phyloP scores from a whole-genome alignment of 192 early-diverging fungal genomes.

The Dispira parvispora region DNA sequence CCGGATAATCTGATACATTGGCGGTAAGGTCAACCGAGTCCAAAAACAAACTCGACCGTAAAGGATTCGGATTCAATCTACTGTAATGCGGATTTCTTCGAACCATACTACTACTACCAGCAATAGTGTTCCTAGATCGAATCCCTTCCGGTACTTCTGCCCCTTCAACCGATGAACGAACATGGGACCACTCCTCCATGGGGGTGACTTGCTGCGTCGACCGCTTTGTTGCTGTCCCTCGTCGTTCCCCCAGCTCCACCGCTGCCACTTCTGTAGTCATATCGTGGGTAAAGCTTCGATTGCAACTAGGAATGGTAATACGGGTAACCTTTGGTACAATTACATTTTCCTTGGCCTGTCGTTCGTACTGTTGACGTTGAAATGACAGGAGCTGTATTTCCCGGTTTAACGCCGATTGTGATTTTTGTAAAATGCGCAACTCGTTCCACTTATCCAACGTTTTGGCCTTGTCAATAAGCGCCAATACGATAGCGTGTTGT shows the following conservation, averaged over 20 bases:
- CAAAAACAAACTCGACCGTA: neutral
- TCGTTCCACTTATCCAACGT: slow-evolving; percentile 31
- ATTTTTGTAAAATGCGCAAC: slow-evolving; percentile 43
- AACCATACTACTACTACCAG: too few relatives aligned
- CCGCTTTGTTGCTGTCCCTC: too few relatives aligned
- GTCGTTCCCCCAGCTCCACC: neutral
- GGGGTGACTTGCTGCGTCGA: too few relatives aligned
- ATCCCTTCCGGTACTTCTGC: too few relatives aligned
- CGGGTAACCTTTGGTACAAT: slow-evolving; percentile 30
- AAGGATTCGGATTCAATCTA: neutral
- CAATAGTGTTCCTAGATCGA: too few relatives aligned
- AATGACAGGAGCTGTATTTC: slow-evolving; percentile 39
- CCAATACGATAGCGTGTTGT: slow-evolving; percentile 49
- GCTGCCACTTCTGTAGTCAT: neutral
- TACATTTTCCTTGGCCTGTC: slow-evolving; percentile 38
- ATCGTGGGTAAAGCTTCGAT: neutral
- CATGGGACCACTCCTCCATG: too few relatives aligned
- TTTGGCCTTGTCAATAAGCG: slow-evolving; percentile 42
- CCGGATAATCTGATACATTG: too few relatives aligned
- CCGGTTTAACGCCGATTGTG: slow-evolving; percentile 30
- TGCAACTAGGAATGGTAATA: slow-evolving; percentile 23
- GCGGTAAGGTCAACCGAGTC: too few relatives aligned
- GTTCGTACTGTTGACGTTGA: slow-evolving; percentile 44
- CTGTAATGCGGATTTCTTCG: too few relatives aligned
- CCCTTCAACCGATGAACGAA: too few relatives aligned